A percentile compares a stretch with the other conserved stretches of the same genome.
Evolutionary conservation across 2,329 filamentous ascomycete species (phyloP).

Genomic region (Botrytis deweyae): DNA sequence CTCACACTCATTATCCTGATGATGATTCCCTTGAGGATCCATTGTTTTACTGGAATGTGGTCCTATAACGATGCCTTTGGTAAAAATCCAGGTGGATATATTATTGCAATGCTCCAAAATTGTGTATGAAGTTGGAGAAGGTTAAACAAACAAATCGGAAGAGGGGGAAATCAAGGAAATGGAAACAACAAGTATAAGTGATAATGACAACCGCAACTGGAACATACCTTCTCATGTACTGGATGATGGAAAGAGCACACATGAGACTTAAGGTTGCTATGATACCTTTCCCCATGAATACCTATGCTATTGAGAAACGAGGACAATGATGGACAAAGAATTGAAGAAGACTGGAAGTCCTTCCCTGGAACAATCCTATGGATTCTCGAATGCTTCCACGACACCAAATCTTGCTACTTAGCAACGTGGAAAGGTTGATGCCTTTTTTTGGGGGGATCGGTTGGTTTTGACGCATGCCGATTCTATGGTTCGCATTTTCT

Average conservation of each 20-base stretch:
- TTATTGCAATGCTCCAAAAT: background rate
- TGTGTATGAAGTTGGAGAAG: background rate
- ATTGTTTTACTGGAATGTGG: background rate
- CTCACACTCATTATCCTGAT: no score
- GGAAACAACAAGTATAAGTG: background rate
- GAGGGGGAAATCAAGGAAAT: background rate
- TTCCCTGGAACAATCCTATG: background rate
- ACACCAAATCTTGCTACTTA: background rate
- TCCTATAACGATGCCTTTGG: background rate
- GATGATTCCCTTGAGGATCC: background rate
- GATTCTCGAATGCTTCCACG: background rate
- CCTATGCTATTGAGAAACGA: background rate
- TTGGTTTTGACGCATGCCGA: background rate
- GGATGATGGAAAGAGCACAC: background rate
- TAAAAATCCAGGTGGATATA: background rate
- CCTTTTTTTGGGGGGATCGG: background rate
- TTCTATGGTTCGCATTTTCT: background rate
- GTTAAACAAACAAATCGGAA: background rate
- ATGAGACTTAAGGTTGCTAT: background rate
- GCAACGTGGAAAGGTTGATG: background rate
- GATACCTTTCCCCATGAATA: background rate
- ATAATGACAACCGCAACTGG: background rate
- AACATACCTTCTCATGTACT: background rate
- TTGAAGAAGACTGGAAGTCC: background rate
- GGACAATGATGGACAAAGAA: background rate